phyloP scores from a whole-genome alignment of 2,329 filamentous ascomycete species.

The Hymenoscyphus fructigenus region DNA sequence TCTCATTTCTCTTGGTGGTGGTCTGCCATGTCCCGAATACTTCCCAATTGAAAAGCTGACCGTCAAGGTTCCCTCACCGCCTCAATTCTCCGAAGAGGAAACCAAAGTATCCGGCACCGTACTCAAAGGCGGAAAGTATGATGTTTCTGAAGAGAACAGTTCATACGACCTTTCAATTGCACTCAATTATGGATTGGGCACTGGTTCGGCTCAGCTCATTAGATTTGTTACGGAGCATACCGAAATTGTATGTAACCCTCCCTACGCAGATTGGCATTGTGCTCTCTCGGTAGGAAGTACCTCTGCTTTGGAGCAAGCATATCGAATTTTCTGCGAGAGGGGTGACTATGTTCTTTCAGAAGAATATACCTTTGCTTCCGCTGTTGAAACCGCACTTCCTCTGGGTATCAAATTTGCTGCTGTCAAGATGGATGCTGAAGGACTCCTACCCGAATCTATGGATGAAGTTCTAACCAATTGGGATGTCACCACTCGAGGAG shows the following conservation, averaged over 20 bases:
- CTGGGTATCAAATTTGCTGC: conserved; percentile 61
- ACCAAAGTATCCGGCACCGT: conserved; percentile 59
- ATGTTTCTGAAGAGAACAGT: conserved; percentile 59
- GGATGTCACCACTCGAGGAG: conserved; percentile 56
- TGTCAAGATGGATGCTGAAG: conserved; percentile 65
- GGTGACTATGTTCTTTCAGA: conserved; percentile 82
- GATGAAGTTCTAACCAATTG: conserved; percentile 65
- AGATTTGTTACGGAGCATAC: conserved; percentile 94
- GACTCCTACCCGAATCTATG: conserved; percentile 60
- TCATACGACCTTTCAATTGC: conserved; percentile 78
- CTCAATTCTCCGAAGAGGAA: conserved; percentile 69
- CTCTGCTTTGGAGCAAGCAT: conserved; percentile 76
- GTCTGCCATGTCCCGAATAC: conserved; percentile 82
- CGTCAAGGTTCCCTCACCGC: conserved; percentile 69
- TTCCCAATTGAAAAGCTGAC: conserved; percentile 85
- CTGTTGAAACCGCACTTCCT: conserved; percentile 63
- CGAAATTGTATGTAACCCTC: conserved; percentile 82
- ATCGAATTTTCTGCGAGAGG: conserved; percentile 77
- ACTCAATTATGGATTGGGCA: conserved; percentile 90
- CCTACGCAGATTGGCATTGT: conserved; percentile 87
- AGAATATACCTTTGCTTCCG: conserved; percentile 83
- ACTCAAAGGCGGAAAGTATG: conserved; percentile 77
- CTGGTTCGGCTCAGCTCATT: conserved; percentile 81
- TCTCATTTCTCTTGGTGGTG: conserved; percentile 89
- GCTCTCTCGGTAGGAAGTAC: conserved; percentile 85